Evolutionary conservation across 108 stramenopile species (phyloP), one percentile per base, ranked within the genome.

Genomic region (Cylindrotheca closterium): DNA sequence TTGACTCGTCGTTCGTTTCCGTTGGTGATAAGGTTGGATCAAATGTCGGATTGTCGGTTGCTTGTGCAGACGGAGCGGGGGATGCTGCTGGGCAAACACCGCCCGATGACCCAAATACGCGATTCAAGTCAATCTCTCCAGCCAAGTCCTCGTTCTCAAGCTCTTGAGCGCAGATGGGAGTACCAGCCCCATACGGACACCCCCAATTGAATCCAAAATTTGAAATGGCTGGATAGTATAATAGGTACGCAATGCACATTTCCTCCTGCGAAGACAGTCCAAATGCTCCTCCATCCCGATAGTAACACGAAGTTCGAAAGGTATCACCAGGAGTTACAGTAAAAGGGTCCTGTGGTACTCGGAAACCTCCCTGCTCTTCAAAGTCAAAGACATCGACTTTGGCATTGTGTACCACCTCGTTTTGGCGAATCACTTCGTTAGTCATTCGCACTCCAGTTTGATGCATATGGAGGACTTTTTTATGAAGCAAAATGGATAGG

Each of bases 171-270:
- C 65, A 66, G 5, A 27, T 42, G 21, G 65, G 65, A 32, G 46
- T 52, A 24, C 53, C 53, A 26, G 55, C 3, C 23, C 52, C 27
- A 30, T 66, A 66, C 7, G 50, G 50, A 33, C 65, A 66, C 8
- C 45, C n/a, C 65, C 65, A 66, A 10, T 28, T 23, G 26, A 42
- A 7, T 42, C 33, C 65, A 27, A 27, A 57, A 1, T 19, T 1
- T 23, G 18, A 31, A 12, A 31, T 42, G 37, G 15, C 37, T 10
- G 80, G 80, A 61, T 78, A 81, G 47, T 81, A 81, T 22, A 34
- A 55, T 21, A 85, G 17, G 52, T 77, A 85, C 1, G 71, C 62
- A 22, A 82, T 76, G 63, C 84, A 85, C 84, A 85, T 85, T 67
- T 85, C 84, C 24, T 85, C 71, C 26, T 53, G 29, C 0, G 67